A percentile compares a stretch with the other conserved stretches of the same genome.
Conservation (phyloP, 352 stramenopile genomes). For the Phytophthora crassamura region DNA sequence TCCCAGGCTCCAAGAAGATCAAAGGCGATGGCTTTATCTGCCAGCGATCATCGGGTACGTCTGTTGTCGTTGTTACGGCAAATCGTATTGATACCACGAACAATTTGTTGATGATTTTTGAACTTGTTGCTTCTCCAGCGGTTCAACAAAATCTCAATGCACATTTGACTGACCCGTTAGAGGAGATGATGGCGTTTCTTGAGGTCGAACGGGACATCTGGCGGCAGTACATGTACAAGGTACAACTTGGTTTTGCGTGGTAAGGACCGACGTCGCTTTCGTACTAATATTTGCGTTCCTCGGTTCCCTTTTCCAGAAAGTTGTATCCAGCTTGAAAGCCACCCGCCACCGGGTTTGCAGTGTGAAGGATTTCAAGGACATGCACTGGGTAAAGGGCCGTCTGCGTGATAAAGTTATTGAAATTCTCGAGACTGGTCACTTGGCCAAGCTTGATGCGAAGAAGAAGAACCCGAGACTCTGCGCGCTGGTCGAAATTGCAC, state of each 20-base stretch:
- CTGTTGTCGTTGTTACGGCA: too few relatives aligned
- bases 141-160: conserved; percentile 77
- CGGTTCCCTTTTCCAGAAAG: conserved; percentile 47
- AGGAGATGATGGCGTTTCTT: conserved; percentile 86
- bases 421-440: conserved; percentile 73
- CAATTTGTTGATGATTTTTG: background rate
- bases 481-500: conserved; percentile 67
- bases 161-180: conserved; percentile 75
- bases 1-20: conserved; percentile 39
- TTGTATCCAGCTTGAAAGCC: conserved; percentile 74
- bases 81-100: background rate
- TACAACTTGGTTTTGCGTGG: conserved; percentile 10
- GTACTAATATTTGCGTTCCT: background rate
- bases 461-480: conserved; percentile 64
- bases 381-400: conserved; percentile 75
- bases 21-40: conserved; percentile 71
- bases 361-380: conserved; percentile 63
- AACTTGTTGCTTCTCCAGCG: conserved; percentile 41
- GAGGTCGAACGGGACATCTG: conserved; percentile 78
- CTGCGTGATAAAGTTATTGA: conserved; percentile 78
- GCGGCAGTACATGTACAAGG: conserved; percentile 87
- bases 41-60: conserved; percentile 72
- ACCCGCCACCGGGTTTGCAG: conserved; percentile 65
- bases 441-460: conserved; percentile 86
- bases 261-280: too few relatives aligned